A percentile compares a stretch with the other conserved stretches of the same genome.
Conservation (phyloP, 139 green algal genomes). For the Desmodesmus armatus region DNA sequence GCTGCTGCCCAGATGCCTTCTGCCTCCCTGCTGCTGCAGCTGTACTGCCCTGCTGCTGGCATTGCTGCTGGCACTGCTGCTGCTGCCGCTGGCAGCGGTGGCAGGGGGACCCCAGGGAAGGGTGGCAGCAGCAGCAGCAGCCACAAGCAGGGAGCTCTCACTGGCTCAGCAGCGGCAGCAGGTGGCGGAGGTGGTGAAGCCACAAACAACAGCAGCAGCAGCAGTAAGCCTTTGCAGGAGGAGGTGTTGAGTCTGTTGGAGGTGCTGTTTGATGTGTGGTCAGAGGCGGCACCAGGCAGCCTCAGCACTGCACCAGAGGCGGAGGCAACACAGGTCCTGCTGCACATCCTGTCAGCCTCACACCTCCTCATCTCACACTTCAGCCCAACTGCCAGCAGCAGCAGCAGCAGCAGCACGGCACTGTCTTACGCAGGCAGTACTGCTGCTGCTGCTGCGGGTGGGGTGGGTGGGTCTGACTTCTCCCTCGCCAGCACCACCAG, state of each 20-base stretch:
- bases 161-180: background rate
- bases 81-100: no score
- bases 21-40: no score
- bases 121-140: constrained; percentile 23
- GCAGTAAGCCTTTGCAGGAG: background rate
- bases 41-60: no score
- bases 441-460: no score
- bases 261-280: constrained; percentile 66
- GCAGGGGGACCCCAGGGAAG: no score
- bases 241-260: constrained; percentile 45
- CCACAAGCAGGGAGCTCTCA: constrained; percentile 4
- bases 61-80: no score
- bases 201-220: background rate
- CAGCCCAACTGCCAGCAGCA: constrained; percentile 33
- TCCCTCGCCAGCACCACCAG: background rate
- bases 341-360: constrained; percentile 40
- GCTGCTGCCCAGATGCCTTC: no score
- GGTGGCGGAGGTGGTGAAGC: background rate
- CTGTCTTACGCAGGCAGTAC: no score
- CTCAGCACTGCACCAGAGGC: constrained; percentile 58
- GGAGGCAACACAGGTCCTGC: constrained; percentile 42
- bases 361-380: constrained; percentile 47
- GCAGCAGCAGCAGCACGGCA: background rate
- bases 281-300: constrained; percentile 59
- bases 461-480: background rate